phyloP scores from a whole-genome alignment of 495 filamentous ascomycete genomes.

The Aspergillus conjunctus region DNA sequence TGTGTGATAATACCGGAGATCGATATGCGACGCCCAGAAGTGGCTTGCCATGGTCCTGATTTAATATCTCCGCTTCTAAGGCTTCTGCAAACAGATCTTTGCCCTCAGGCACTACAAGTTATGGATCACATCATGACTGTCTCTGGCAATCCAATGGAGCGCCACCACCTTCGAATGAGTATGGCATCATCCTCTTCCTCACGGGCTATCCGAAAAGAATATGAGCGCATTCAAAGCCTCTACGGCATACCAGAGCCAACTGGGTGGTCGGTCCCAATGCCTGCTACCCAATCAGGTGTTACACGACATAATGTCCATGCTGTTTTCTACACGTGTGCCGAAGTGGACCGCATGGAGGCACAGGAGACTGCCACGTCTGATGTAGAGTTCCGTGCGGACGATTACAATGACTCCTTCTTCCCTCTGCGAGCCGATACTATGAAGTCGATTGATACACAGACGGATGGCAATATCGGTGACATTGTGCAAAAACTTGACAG shows the following conservation, averaged over 20 bases:
- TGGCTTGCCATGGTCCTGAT: conserved; percentile 89
- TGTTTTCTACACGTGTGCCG: conserved; percentile 85
- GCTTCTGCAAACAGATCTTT: conserved; percentile 89
- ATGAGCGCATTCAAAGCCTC: conserved; percentile 87
- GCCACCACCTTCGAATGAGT: conserved; percentile 93
- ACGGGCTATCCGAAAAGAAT: conserved; percentile 84
- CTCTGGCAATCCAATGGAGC: conserved; percentile 88
- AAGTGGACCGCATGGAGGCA: conserved; percentile 58
- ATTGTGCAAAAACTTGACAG: conserved; percentile 89
- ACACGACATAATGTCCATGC: conserved; percentile 94
- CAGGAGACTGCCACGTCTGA: conserved; percentile 74
- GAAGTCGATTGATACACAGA: conserved; percentile 84
- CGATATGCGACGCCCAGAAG: conserved; percentile 89
- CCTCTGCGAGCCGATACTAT: conserved; percentile 82
- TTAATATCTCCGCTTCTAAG: conserved; percentile 91
- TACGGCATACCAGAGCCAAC: conserved; percentile 96
- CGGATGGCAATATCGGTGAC: conserved; percentile 76
- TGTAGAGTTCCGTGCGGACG: conserved; percentile 89
- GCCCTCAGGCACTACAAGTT: conserved; percentile 85
- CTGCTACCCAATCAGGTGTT: conserved; percentile 79
- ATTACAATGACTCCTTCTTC: conserved; percentile 80
- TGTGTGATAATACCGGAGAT: conserved; percentile 84
- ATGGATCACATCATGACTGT: conserved; percentile 94
- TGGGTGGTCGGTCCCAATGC: conserved; percentile 95
- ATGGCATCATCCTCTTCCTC: conserved; percentile 80